Evolutionary conservation across 2,329 filamentous ascomycete genomes (phyloP).

Genomic region (Hyphodiscus sp.): DNA sequence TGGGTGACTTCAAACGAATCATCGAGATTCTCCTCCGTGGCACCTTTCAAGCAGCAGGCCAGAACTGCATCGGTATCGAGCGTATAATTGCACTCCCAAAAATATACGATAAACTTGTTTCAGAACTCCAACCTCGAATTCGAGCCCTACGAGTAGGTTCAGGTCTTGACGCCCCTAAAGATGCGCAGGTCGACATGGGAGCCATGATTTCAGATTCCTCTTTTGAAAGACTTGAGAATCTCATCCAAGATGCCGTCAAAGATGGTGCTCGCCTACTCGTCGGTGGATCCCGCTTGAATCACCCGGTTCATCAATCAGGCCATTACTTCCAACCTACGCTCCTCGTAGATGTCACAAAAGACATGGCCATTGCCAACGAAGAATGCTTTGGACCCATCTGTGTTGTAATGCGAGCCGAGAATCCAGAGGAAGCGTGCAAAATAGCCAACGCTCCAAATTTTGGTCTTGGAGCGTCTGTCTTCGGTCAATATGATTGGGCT

Average conservation of each 20-base stretch:
- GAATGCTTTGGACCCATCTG: constrained; percentile 94
- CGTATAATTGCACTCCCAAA: constrained; percentile 74
- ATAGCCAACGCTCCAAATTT: constrained; percentile 82
- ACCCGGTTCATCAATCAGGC: constrained; percentile 68
- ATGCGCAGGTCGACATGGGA: constrained; percentile 66
- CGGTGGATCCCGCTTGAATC: constrained; percentile 65
- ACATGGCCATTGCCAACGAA: constrained; percentile 81
- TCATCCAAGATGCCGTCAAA: constrained; percentile 71
- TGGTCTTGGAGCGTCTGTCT: constrained; percentile 83
- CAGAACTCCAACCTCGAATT: constrained; percentile 67
- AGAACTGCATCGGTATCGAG: constrained; percentile 98
- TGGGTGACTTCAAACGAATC: constrained; percentile 60
- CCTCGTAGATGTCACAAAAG: constrained; percentile 77
- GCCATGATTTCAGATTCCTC: constrained; percentile 77
- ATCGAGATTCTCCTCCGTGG: constrained; percentile 82
- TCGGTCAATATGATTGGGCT: constrained; percentile 60
- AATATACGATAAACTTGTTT: constrained; percentile 69
- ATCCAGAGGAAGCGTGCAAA: constrained; percentile 56
- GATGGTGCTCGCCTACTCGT: constrained; percentile 75
- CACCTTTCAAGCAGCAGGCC: constrained; percentile 89
- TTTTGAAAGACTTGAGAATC: constrained; percentile 68
- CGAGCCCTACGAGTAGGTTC: constrained; percentile 69
- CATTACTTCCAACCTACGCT: constrained; percentile 93
- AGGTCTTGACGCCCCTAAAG: constrained; percentile 43
- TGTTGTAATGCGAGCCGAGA: constrained; percentile 69